phyloP scores from a whole-genome alignment of 164 flowering plant genomes.

The Annona squamosa region DNA sequence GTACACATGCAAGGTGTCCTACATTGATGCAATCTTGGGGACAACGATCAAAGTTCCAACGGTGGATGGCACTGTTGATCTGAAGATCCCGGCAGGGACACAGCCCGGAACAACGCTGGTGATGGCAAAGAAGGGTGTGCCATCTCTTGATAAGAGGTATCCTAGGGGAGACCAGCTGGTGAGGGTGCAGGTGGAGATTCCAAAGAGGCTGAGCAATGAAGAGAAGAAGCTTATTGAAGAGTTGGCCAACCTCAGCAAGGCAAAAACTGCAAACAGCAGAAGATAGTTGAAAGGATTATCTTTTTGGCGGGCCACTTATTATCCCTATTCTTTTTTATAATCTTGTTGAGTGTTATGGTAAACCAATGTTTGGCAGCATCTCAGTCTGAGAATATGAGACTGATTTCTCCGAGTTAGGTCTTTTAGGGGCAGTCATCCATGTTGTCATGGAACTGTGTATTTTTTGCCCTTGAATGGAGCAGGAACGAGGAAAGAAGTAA shows the following conservation, averaged over 20 bases:
- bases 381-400: not conserved
- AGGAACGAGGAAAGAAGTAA: not conserved
- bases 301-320: not conserved
- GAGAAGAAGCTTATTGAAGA: conserved; percentile 88
- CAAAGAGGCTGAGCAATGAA: conserved; percentile 66
- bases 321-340: not conserved
- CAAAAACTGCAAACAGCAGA: conserved; percentile 48
- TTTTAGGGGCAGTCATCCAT: not conserved
- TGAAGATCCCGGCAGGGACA: conserved; percentile 87
- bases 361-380: not conserved
- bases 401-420: not conserved
- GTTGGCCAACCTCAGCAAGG: conserved; percentile 62
- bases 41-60: conserved; percentile 87
- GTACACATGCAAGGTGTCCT: conserved; percentile 82
- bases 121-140: conserved; percentile 93
- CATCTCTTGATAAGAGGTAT: conserved; percentile 56
- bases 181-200: conserved; percentile 85
- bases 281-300: conserved; percentile 17
- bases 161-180: conserved; percentile 94
- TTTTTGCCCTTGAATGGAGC: not conserved
- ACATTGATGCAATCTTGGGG: conserved; percentile 86
- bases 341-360: not conserved
- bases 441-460: not conserved
- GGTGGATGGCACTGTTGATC: conserved; percentile 84
- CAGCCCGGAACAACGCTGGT: conserved; percentile 87